Conservation (phyloP, 495 filamentous ascomycete species). For the Ramalina intermedia region DNA sequence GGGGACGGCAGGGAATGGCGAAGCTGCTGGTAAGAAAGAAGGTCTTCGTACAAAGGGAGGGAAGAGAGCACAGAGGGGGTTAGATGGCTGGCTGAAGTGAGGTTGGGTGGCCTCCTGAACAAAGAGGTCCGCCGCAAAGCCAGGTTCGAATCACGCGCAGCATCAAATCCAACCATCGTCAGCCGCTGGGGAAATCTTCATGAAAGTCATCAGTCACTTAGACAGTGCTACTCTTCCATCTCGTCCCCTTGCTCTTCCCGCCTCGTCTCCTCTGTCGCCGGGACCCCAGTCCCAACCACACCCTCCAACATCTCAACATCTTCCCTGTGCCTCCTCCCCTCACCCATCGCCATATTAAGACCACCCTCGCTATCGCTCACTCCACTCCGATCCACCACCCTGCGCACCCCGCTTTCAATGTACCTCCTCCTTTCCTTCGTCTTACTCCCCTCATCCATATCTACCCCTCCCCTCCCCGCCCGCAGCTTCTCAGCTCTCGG, state of each 20-base stretch:
- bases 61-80: not conserved
- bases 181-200: not conserved
- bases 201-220: not conserved
- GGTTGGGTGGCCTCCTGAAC: not conserved
- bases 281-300: slow-evolving; percentile 1
- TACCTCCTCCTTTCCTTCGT: slow-evolving; percentile 53
- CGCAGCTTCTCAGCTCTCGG: slow-evolving; percentile 42
- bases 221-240: slow-evolving; percentile 2
- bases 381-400: slow-evolving; percentile 5
- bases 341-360: not conserved
- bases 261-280: slow-evolving; percentile 1
- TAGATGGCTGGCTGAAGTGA: slow-evolving; percentile 3
- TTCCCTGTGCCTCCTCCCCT: slow-evolving; percentile 8
- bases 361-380: not conserved
- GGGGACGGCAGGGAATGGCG: not conserved
- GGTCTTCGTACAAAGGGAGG: not conserved
- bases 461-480: slow-evolving; percentile 18
- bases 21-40: not conserved
- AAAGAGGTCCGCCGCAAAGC: no score
- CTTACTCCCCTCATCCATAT: slow-evolving; percentile 22
- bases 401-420: slow-evolving; percentile 50
- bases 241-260: not conserved
- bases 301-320: slow-evolving; percentile 14
- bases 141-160: no score
- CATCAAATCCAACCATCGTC: no score